Evolutionary conservation across 768 basidiomycete genomes (phyloP).

Genomic region (Agrocybe pediades): DNA sequence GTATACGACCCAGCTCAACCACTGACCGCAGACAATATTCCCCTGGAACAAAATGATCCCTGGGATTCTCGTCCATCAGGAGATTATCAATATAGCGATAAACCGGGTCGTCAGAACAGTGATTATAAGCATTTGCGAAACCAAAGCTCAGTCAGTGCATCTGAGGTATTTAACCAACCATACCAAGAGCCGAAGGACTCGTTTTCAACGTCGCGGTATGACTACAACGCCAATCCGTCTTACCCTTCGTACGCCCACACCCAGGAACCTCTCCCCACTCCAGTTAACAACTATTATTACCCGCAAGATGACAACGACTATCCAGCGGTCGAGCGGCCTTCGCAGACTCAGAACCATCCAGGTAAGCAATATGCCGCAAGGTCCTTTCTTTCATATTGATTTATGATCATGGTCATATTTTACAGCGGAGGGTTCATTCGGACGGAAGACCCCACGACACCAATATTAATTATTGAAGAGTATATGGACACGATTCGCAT

Average conservation of each 20-base stretch:
- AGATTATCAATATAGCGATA: constrained; percentile 29
- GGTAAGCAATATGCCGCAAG: constrained; percentile 37
- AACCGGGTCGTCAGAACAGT: constrained; percentile 20
- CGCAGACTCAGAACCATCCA: constrained; percentile 44
- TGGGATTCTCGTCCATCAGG: constrained; percentile 68
- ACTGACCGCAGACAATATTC: constrained; percentile 56
- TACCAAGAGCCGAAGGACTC: constrained; percentile 47
- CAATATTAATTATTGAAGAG: constrained; percentile 1
- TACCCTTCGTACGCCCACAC: constrained; percentile 35
- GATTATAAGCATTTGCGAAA: constrained; percentile 52
- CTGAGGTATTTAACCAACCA: constrained; percentile 55
- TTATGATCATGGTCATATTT: constrained; percentile 7
- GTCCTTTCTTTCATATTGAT: background rate
- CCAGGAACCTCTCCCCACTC: constrained; percentile 40
- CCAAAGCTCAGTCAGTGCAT: constrained; percentile 54
- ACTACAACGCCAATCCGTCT: constrained; percentile 33
- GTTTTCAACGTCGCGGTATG: constrained; percentile 33
- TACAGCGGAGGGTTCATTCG: constrained; percentile 44
- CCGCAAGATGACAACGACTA: constrained; percentile 23
- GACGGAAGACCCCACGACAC: constrained; percentile 41
- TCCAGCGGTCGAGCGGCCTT: constrained; percentile 35
- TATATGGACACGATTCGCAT: constrained; percentile 6
- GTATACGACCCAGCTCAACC: constrained; percentile 61
- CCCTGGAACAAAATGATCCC: constrained; percentile 67
- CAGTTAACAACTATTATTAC: constrained; percentile 28